These are phyloP conservation scores for Podospora conica DNA, from an alignment of 495 filamentous ascomycete species.

Conservation along the genomic window DNA sequence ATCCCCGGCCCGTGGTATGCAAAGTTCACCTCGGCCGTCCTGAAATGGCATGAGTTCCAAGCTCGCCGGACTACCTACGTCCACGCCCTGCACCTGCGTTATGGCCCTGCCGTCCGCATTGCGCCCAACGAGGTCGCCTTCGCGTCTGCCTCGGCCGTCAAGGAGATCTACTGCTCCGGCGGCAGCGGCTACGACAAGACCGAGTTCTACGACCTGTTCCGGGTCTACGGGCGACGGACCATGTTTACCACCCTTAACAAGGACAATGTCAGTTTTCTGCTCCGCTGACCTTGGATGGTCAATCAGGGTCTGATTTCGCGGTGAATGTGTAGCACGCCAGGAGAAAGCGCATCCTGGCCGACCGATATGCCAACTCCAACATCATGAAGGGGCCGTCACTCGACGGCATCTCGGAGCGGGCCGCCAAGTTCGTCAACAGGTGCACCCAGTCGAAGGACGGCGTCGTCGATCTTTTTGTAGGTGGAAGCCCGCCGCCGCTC, in stretches of 20 bases:
- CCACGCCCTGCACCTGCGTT: conserved; percentile 48
- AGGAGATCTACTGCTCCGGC: conserved; percentile 58
- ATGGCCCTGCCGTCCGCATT: conserved; percentile 53
- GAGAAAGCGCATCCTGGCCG: conserved; percentile 54
- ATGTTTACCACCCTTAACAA: conserved; percentile 58
- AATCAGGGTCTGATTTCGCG: neutral
- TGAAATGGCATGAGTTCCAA: conserved; percentile 54
- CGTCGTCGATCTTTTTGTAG: conserved; percentile 54
- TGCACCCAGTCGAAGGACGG: conserved; percentile 37
- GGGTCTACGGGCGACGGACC: conserved; percentile 50
- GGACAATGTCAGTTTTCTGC: conserved; percentile 36
- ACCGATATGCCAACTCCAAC: conserved; percentile 62
- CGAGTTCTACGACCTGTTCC: conserved; percentile 59
- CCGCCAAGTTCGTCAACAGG: conserved; percentile 44
- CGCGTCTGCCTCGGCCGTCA: conserved; percentile 49
- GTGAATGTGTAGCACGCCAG: conserved; percentile 43
- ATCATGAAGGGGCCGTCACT: conserved; percentile 48
- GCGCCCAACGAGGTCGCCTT: conserved; percentile 59
- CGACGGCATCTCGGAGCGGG: conserved; percentile 49
- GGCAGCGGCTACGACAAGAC: conserved; percentile 66
- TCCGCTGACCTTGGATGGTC: conserved; percentile 9
- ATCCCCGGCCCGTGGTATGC: conserved; percentile 52
- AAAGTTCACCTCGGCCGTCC: conserved; percentile 43
- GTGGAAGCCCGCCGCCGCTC: conserved; percentile 9
- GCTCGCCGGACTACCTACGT: conserved; percentile 49